Evolutionary conservation across 1,284 basidiomycete genomes (phyloP).

Genomic region (Leucoagaricus sp.): DNA sequence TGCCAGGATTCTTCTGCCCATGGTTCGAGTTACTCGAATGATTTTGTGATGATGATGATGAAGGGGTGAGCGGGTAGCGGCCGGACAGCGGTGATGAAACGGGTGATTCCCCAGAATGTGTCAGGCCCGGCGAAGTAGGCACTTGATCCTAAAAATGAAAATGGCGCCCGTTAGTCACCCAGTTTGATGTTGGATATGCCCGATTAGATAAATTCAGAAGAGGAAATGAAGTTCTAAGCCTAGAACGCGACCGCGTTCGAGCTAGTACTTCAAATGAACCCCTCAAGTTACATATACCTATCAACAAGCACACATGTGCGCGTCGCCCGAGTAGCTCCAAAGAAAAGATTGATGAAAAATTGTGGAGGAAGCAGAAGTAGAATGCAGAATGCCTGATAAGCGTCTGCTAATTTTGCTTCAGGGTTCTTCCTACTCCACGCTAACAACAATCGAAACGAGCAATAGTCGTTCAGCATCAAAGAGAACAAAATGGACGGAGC

Average conservation of each 20-base stretch:
- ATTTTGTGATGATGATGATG: constrained; percentile 11
- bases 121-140: constrained; percentile 7
- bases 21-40: constrained; percentile 2
- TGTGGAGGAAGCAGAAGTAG: background rate
- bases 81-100: constrained; percentile 10
- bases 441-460: background rate
- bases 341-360: too few species aligned
- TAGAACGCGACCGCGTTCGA: background rate
- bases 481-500: background rate
- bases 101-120: constrained; percentile 8
- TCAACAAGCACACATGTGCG: background rate
- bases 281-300: constrained; percentile 4
- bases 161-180: background rate
- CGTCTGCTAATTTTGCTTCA: constrained; percentile 5
- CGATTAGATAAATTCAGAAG: constrained; percentile 4
- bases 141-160: constrained; percentile 11
- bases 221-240: background rate
- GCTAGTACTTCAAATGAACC: background rate
- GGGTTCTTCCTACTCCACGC: constrained; percentile 4
- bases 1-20: background rate
- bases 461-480: too few species aligned
- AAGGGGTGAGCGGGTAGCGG: constrained; percentile 14
- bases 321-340: background rate
- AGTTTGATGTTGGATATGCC: background rate
- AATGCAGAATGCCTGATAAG: background rate